phyloP scores from a whole-genome alignment of 1,139 yeast species.

The Candida gigantensis region DNA sequence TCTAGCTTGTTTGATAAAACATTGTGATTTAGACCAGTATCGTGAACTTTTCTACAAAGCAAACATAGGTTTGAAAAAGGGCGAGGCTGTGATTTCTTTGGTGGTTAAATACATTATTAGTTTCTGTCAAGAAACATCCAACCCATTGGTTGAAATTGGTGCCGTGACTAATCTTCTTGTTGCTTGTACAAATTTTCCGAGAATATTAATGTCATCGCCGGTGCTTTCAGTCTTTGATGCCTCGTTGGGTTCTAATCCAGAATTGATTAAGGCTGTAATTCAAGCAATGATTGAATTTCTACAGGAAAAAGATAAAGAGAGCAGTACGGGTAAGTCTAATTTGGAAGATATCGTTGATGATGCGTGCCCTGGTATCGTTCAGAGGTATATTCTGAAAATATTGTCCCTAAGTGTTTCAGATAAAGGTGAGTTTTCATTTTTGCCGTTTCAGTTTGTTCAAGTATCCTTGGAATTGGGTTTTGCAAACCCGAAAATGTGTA shows the following conservation, averaged over 20 bases:
- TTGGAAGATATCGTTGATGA: slow-evolving; percentile 49
- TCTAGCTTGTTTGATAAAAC: slow-evolving; percentile 69
- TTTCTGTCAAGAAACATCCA: slow-evolving; percentile 41
- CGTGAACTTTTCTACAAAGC: slow-evolving; percentile 41
- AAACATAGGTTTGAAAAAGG: slow-evolving; percentile 43
- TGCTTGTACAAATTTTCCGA: slow-evolving; percentile 62
- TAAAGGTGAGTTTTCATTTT: slow-evolving; percentile 42
- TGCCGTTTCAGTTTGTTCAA: slow-evolving; percentile 56
- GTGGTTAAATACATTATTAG: slow-evolving; percentile 56
- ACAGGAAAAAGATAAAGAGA: slow-evolving; percentile 43
- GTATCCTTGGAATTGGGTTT: slow-evolving; percentile 63
- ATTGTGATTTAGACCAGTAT: slow-evolving; percentile 57
- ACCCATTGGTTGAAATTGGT: slow-evolving; percentile 43
- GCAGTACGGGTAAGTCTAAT: neutral
- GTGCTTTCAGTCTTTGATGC: slow-evolving; percentile 55
- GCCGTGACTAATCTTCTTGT: slow-evolving; percentile 58
- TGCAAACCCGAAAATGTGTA: slow-evolving; percentile 71
- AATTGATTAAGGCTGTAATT: slow-evolving; percentile 46
- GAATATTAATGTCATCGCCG: slow-evolving; percentile 56
- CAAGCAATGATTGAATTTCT: slow-evolving; percentile 56
- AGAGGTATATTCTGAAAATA: slow-evolving; percentile 55
- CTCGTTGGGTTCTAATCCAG: slow-evolving; percentile 37
- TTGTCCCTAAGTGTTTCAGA: slow-evolving; percentile 50
- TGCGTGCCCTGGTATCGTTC: slow-evolving; percentile 70
- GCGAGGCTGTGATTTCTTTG: slow-evolving; percentile 57